Evolutionary conservation across 2,329 filamentous ascomycete species (phyloP), one percentile per base, ranked within the genome.

Genomic region (Cytospora mali): DNA sequence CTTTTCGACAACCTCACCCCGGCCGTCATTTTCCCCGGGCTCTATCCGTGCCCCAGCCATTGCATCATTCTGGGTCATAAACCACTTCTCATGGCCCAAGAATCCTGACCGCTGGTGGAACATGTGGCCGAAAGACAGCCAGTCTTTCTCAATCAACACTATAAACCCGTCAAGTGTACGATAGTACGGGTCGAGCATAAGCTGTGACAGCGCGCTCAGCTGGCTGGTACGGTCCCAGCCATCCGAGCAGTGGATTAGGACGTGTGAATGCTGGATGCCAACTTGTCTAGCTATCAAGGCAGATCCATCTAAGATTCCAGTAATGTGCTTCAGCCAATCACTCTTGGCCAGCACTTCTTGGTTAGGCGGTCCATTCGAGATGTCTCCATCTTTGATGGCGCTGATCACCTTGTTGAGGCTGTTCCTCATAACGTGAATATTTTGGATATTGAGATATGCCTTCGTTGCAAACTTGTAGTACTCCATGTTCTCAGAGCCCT

Each of bases 151-250:
- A 2, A 99, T 84, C 7, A 99, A 80, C 2, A 96, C 88, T 69
- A 98, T 93, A 75, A 98, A 99, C 0, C 95, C 95, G 69, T 97
- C 90, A 55, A 99, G 80, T 0, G 95, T 98, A 57, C 95, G 87
- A 74, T 93, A 99, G 75, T 96, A 97, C 0, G 95, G 95, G 72
- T 99, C 95, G 10, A 99, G 84, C 80, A 97, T 94, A 46, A 99
- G 83, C 76, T 99, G 93, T 61, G 93, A 89, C 62, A 99, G 78
- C 5, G 93, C 93, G 71, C 93, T 96, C 57, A 99, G 83, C 77
- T 99, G 95, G 71, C 93, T 94, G 9, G 95, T 99, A 56, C 95
- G 89, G 76, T 99, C 95, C 95, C 95, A 99, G 4, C 95, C 95
- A 75, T 99, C 95, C 2, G 95, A 98, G 76, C 95, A 99, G 76